Base-by-base conservation (phyloP, 768 basidiomycete species). In the Lentinula boryana region DNA sequence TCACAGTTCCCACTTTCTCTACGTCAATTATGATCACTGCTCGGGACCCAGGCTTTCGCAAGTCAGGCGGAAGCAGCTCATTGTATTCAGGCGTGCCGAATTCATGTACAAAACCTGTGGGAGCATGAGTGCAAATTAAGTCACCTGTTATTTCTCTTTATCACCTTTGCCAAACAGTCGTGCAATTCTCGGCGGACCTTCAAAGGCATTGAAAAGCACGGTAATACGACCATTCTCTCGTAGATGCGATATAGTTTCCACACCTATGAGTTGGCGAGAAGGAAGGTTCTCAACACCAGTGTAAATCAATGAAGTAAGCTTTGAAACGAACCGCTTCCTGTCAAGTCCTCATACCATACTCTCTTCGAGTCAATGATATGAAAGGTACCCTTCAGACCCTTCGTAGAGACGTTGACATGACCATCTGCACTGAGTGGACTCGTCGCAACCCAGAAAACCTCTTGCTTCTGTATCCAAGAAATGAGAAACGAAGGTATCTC, bases 271-370 rank as follows among this genome's bases (percentile, higher is more conserved):
- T 18, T 44, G 7, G 9, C 38, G 16, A 38, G 33, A 63, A 18
- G 57, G 23, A 27, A 27, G 0, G 27, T 27, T 27, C 27, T 27
- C 27, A 27, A 27, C 27, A 27, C 27, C 27, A 27, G 27, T 4
- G 27, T 27, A 27, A 27, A 27, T 27, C 27, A 3, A 27, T 27
- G 27, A 3, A 27, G 27, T 27, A 27, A 27, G 27, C 1, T 2
- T 23, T 23, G 5, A 48, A 8, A 74, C 78, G 44, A 60, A 86
- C 87, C 86, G 62, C 85, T 84, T 7, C 88, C 88, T 16, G 83
- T 84, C 49, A 88, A 74, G 67, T 89, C 88, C 66, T 89, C 86
- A 63, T 90, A 90, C 87, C 88, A 89, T 2, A 86, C 84, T 51
- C 70, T 74, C 44, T 76, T 80, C 23, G 78, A 70, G 60, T 81